phyloP scores from a whole-genome alignment of 352 stramenopile genomes.

The Phytophthora sp. region DNA sequence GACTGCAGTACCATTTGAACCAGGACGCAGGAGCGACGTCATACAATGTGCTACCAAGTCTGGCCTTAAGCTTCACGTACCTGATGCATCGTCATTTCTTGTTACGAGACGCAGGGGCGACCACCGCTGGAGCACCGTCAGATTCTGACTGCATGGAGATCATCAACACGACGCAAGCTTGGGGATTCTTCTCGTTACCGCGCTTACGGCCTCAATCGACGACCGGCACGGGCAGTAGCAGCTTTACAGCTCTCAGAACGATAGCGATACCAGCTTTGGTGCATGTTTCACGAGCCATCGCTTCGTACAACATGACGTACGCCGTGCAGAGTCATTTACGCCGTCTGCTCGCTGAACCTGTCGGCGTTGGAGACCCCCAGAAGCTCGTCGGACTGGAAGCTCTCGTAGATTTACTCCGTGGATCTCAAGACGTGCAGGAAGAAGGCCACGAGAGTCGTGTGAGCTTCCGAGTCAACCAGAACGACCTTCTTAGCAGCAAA shows the following conservation, averaged over 20 bases:
- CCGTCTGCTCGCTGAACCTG: slow-evolving; percentile 56
- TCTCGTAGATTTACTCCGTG: slow-evolving; percentile 38
- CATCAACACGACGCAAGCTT: slow-evolving; percentile 83
- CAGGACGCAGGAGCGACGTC: slow-evolving; percentile 47
- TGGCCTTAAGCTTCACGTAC: slow-evolving; percentile 39
- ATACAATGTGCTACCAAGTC: slow-evolving; percentile 35
- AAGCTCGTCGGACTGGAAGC: slow-evolving; percentile 71
- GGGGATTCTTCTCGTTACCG: slow-evolving; percentile 71
- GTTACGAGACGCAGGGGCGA: slow-evolving; percentile 33
- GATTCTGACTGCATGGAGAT: slow-evolving; percentile 80
- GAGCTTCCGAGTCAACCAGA: slow-evolving; percentile 43
- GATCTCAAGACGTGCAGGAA: neutral
- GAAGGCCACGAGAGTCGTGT: neutral
- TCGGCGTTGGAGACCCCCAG: slow-evolving; percentile 75
- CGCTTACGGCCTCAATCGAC: slow-evolving; percentile 42
- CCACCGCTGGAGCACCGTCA: slow-evolving; percentile 28
- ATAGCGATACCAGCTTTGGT: slow-evolving; percentile 55
- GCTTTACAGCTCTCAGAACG: slow-evolving; percentile 41
- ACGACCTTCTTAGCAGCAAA: slow-evolving; percentile 35
- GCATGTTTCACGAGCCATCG: slow-evolving; percentile 60
- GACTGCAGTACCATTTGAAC: slow-evolving; percentile 72
- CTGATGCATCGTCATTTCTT: slow-evolving; percentile 60
- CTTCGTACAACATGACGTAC: slow-evolving; percentile 76
- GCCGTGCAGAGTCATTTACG: slow-evolving; percentile 71
- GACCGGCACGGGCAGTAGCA: slow-evolving; percentile 2